These are phyloP conservation scores for Agrocybe praecox DNA, from an alignment of 768 basidiomycete species.

Conservation along the genomic window DNA sequence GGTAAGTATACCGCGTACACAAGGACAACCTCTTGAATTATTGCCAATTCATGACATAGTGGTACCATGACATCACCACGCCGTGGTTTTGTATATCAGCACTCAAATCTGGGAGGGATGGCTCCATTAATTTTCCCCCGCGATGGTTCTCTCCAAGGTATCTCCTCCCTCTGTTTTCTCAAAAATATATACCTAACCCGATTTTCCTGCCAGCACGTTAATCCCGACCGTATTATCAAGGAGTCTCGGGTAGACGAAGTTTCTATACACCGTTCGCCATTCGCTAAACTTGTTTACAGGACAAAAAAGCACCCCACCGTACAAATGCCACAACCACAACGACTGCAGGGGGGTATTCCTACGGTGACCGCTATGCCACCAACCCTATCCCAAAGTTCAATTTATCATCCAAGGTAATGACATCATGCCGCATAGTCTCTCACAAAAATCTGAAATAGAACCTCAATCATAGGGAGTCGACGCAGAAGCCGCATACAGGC, in stretches of 20 bases:
- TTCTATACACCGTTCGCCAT: slow-evolving; percentile 5
- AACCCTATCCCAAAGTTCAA: slow-evolving; percentile 70
- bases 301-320: slow-evolving; percentile 29
- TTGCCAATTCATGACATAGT: too few relatives aligned
- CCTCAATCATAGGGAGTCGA: slow-evolving; percentile 46
- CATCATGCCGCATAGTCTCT: background rate
- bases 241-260: slow-evolving; percentile 46
- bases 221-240: slow-evolving; percentile 66
- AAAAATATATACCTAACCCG: too few relatives aligned
- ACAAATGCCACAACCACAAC: slow-evolving; percentile 13
- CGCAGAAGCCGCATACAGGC: slow-evolving; percentile 56
- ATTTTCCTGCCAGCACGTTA: slow-evolving; percentile 61
- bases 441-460: background rate
- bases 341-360: slow-evolving; percentile 41
- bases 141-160: slow-evolving; percentile 68
- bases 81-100: background rate
- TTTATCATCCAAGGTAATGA: slow-evolving; percentile 53
- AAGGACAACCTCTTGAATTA: too few relatives aligned
- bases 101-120: background rate
- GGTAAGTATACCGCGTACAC: too few relatives aligned
- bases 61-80: slow-evolving; percentile 2
- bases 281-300: slow-evolving; percentile 1
- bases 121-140: slow-evolving; percentile 8
- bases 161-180: background rate
- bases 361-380: slow-evolving; percentile 69